Percentiles rank a stretch among this genome's conserved stretches.
phyloP scores from a whole-genome alignment of 352 stramenopile species.

The Globisporangium heterothallicum region DNA sequence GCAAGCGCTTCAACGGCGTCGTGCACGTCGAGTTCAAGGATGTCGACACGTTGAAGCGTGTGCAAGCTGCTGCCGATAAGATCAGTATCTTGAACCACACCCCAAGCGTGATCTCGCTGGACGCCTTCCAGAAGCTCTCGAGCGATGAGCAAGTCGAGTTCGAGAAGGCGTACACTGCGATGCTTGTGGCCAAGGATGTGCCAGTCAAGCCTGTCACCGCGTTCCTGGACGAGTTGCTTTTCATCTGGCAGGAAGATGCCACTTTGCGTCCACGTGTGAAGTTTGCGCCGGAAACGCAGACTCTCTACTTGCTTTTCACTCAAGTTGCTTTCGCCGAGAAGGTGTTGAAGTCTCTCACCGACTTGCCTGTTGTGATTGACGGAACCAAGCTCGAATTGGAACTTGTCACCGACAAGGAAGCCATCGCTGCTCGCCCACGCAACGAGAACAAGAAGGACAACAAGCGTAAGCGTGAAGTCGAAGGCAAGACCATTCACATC shows the following conservation, averaged over 20 bases:
- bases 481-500: slow-evolving; percentile 78
- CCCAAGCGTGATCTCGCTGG: slow-evolving; percentile 46
- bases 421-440: slow-evolving; percentile 68
- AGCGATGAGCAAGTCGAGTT: slow-evolving; percentile 76
- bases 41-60: slow-evolving; percentile 42
- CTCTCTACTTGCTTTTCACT: slow-evolving; percentile 79
- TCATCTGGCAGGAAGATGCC: slow-evolving; percentile 64
- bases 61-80: slow-evolving; percentile 41
- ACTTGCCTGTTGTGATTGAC: slow-evolving; percentile 50
- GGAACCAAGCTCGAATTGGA: slow-evolving; percentile 64
- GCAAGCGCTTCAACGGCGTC: slow-evolving; percentile 68
- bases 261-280: slow-evolving; percentile 66
- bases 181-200: slow-evolving; percentile 83
- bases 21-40: slow-evolving; percentile 74
- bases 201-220: slow-evolving; percentile 61
- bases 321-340: slow-evolving; percentile 63
- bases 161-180: slow-evolving; percentile 73
- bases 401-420: slow-evolving; percentile 64
- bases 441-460: slow-evolving; percentile 50
- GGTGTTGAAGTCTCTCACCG: slow-evolving; percentile 35
- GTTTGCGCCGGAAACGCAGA: slow-evolving; percentile 52
- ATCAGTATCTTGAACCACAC: slow-evolving; percentile 55
- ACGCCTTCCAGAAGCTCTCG: slow-evolving; percentile 57
- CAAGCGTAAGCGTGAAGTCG: slow-evolving; percentile 66
- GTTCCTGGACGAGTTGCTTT: slow-evolving; percentile 66